A percentile compares a stretch with the other conserved stretches of the same genome.
Conservation (phyloP, 116 monocot species). For the Dioscorea cayenensis region DNA sequence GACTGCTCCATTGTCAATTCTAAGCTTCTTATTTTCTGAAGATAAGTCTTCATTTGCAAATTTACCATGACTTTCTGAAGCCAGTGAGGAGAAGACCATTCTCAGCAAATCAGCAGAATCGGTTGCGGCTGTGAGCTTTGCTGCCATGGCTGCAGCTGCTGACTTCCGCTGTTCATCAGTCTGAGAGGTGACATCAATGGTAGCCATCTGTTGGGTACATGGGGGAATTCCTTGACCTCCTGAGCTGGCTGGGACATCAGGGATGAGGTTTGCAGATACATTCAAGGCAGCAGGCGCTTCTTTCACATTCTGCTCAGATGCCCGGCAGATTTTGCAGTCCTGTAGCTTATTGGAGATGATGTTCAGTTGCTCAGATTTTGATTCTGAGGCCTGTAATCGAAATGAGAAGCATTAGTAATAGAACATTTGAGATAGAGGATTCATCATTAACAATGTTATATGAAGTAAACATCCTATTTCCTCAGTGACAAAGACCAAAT, state of each 20-base stretch:
- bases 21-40: conserved; percentile 44
- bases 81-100: conserved; percentile 61
- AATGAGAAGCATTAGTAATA: background rate
- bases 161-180: conserved; percentile 39
- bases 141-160: conserved; percentile 57
- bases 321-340: conserved; percentile 1
- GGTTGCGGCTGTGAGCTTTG: conserved; percentile 56
- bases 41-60: conserved; percentile 26
- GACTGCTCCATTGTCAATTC: conserved; percentile 25
- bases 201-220: conserved; percentile 14
- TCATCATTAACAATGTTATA: too few relatives aligned
- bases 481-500: too few relatives aligned
- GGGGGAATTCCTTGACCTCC: conserved; percentile 16
- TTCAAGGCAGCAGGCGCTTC: conserved; percentile 3
- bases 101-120: conserved; percentile 68
- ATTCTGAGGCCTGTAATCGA: conserved; percentile 31
- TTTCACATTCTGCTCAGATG: conserved; percentile 5
- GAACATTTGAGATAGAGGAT: background rate
- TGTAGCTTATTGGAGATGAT: conserved; percentile 26
- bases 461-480: too few relatives aligned
- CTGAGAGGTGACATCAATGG: conserved; percentile 1
- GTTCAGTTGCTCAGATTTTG: conserved; percentile 24
- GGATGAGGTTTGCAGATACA: background rate
- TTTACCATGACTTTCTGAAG: conserved; percentile 36
- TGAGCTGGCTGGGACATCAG: conserved; percentile 8